Evolutionary conservation across 2,329 filamentous ascomycete genomes (phyloP), one percentile per base, ranked within the genome.

Genomic region (Macrophomina pseudophaseolina): DNA sequence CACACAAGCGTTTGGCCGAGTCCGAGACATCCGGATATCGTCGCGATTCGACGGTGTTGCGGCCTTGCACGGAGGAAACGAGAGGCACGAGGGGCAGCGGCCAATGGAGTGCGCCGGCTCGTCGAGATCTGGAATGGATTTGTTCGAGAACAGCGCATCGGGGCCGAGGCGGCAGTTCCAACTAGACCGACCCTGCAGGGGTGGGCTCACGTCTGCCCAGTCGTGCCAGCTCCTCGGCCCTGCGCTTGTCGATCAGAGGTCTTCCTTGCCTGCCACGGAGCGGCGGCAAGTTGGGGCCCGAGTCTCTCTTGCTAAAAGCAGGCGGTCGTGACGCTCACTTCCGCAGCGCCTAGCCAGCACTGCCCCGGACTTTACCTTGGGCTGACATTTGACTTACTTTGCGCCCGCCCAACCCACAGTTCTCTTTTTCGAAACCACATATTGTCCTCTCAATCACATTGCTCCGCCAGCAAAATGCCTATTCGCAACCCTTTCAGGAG

Each of bases 401-500:
- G 44, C 44, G 32, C 58, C 28, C 30, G 23, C 40, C 14, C 58
- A n/a, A 51, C n/a, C 18, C 30, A 12, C 32, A 11, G 40, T 44
- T 4, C 33, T 49, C 33, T 23, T 14, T 32, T n/a, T 38, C 42
- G 11, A 44, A 38, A 28, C 23, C 44, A 28, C 32, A 12, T 35
- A 49, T 54, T 35, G 49, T 9, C 35, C 35, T 40, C 52, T 33
- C 52, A 46, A 52, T 66, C 51, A 49, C 16, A 38, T 9, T 16
- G 7, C 52, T 30, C 42, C 44, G 33, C 42, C 40, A 48, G 38
- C 66, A 68, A 66, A 62, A 80, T 80, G 78, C 78, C 78, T 68
- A 77, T 80, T 63, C 78, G 78, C 71, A 80, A 80, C 66, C 78
- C 78, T 12, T 80, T 80, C 69, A 76, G 76, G 68, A 76, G 77